Percentiles rank a stretch among this genome's conserved stretches.
Evolutionary conservation across 371 early-diverging fungal species (phyloP).

Genomic region (Saksenaea vasiformis): DNA sequence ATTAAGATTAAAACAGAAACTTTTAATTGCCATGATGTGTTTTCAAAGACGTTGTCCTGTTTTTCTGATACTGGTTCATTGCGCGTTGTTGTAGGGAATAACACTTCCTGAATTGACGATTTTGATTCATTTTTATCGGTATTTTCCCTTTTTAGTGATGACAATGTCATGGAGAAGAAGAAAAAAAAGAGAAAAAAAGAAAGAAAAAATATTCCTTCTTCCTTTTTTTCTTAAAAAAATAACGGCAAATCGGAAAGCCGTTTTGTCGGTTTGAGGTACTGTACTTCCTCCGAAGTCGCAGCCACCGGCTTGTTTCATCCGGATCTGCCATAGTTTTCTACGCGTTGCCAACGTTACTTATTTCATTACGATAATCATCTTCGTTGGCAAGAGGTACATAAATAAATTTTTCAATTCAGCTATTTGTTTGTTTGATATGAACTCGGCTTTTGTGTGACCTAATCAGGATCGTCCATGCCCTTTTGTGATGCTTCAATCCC

Average conservation of each 20-base stretch:
- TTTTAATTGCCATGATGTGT: conserved; percentile 18
- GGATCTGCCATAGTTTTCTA: too few species aligned
- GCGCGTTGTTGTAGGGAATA: neutral
- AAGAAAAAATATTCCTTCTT: conserved; percentile 2
- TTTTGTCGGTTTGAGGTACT: neutral
- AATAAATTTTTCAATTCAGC: neutral
- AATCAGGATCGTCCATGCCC: neutral
- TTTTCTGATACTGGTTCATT: neutral
- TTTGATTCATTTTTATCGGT: neutral
- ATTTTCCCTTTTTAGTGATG: conserved; percentile 21
- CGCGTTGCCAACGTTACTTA: too few species aligned
- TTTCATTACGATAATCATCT: too few species aligned
- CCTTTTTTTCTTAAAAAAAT: neutral
- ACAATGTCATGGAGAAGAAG: conserved; percentile 14
- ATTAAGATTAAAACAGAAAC: conserved; percentile 17
- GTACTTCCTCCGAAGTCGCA: conserved; percentile 9
- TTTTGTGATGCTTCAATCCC: neutral
- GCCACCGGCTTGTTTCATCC: neutral
- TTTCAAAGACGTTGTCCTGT: neutral
- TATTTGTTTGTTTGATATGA: neutral
- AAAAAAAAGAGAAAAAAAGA: conserved; percentile 4
- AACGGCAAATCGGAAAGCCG: conserved; percentile 4
- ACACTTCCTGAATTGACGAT: neutral
- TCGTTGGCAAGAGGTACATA: too few species aligned
- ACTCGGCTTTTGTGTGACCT: neutral